Percentiles rank a stretch among this genome's conserved stretches.
phyloP scores from a whole-genome alignment of 225 moss, liverwort and hornwort genomes.

The Ulota crispa region DNA sequence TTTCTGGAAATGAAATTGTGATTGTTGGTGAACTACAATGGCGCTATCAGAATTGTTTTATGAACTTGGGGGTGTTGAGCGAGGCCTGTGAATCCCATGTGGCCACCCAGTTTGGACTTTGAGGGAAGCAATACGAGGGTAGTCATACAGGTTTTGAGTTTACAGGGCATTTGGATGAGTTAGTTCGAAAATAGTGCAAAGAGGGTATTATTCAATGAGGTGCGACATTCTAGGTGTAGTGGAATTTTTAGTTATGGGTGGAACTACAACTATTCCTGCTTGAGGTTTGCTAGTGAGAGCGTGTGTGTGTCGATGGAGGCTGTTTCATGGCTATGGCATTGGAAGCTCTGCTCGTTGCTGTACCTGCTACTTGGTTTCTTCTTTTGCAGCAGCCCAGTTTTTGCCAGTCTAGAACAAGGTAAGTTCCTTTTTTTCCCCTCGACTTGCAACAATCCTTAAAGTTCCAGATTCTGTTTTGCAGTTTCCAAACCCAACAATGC shows the following conservation, averaged over 20 bases:
- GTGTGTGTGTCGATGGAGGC: constrained; percentile 17
- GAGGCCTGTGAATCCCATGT: background rate
- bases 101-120: background rate
- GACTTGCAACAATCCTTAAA: background rate
- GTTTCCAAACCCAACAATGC: background rate
- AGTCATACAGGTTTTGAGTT: background rate
- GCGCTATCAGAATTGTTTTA: background rate
- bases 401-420: constrained; percentile 42
- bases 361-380: constrained; percentile 15
- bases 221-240: background rate
- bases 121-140: background rate
- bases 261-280: background rate
- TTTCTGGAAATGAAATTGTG: background rate
- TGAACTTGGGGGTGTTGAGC: background rate
- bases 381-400: constrained; percentile 11
- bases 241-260: background rate
- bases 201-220: background rate
- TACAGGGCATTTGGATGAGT: background rate
- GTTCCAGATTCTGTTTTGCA: background rate
- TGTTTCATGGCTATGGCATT: background rate
- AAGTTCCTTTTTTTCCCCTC: background rate
- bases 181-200: background rate
- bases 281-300: background rate
- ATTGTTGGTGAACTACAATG: background rate
- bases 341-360: constrained; percentile 20